Evolutionary conservation across 768 basidiomycete genomes (phyloP), one percentile per base, ranked within the genome.

Genomic region (Psilocybe cubensis): DNA sequence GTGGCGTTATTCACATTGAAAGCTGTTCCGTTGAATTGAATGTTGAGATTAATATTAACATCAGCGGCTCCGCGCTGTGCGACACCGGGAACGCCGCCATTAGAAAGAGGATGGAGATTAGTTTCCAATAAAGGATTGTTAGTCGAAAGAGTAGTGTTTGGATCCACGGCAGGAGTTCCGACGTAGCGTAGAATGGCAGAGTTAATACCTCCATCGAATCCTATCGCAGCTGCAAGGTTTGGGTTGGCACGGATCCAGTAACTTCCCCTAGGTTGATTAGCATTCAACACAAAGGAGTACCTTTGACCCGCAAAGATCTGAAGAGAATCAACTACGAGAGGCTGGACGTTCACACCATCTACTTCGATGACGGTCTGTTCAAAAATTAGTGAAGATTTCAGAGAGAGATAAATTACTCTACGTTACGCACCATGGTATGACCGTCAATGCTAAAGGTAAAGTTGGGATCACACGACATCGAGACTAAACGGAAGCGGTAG

Each of bases 181-280:
- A 31, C 56, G 63, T 85, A 85, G 17, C 80, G 76, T 9, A 84
- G 68, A 44, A 85, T 83, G 1, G 82, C 86, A 10, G 79, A 83
- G 65, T 83, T 86, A 20, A 80, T 59, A n/a, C 83, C 83, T 17
- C 65, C 65, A 18, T 14, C 57, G 42, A 64, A 67, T 4, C 50
- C 59, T 27, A 46, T 33, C 18, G 64, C 23, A 18, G 64, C 24
- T 11, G 69, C 70, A 1, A 55, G 1, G 33, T 72, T 75, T 4
- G 76, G 74, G 14, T 71, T 60, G 0, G 74, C 73, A 9, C 76
- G 69, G 43, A 78, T 70, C 78, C 79, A 83, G 59, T 83, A 82
- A 66, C 81, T 81, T 44, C 49, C 63, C 21, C 73, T 49, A 3
- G 64, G 61, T 38, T 76, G 71, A 54, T 76, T 70, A 6, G 80